These are phyloP conservation scores for Mycena belliarum DNA, from an alignment of 768 basidiomycete species.

Conservation along the genomic window DNA sequence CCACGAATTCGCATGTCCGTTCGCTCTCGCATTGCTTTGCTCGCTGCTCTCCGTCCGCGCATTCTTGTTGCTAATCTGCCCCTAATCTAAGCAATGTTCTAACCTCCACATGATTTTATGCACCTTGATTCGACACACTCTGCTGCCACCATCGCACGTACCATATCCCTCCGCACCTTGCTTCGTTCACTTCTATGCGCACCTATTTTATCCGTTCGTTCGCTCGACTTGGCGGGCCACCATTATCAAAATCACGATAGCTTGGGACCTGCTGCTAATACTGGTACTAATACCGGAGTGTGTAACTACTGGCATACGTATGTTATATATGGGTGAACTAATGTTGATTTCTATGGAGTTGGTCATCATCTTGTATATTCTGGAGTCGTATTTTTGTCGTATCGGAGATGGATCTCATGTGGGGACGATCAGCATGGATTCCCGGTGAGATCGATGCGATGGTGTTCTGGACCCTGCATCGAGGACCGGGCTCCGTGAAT, in stretches of 20 bases:
- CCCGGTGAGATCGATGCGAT: too few species aligned
- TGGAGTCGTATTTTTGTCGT: too few species aligned
- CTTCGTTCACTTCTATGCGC: slow-evolving; percentile 2
- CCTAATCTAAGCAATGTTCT: not conserved
- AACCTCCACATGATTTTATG: not conserved
- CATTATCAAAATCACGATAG: not conserved
- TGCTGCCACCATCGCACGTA: not conserved
- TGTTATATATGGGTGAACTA: not conserved
- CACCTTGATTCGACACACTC: not conserved
- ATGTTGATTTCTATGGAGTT: not conserved
- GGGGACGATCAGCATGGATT: too few species aligned
- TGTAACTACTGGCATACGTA: not conserved
- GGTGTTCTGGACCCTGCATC: too few species aligned
- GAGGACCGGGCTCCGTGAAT: too few species aligned
- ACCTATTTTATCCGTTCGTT: slow-evolving; percentile 4
- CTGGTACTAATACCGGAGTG: not conserved
- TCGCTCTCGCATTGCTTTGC: slow-evolving; percentile 14
- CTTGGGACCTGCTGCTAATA: not conserved
- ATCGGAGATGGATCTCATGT: too few species aligned
- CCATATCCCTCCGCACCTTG: not conserved
- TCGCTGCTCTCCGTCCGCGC: slow-evolving; percentile 2
- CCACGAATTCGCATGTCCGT: not conserved
- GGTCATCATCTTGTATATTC: not conserved
- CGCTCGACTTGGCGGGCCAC: not conserved
- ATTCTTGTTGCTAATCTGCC: not conserved